A percentile compares a stretch with the other conserved stretches of the same genome.
phyloP scores from a whole-genome alignment of 1,139 yeast genomes.

The Kurtzmaniella quercitrusa region DNA sequence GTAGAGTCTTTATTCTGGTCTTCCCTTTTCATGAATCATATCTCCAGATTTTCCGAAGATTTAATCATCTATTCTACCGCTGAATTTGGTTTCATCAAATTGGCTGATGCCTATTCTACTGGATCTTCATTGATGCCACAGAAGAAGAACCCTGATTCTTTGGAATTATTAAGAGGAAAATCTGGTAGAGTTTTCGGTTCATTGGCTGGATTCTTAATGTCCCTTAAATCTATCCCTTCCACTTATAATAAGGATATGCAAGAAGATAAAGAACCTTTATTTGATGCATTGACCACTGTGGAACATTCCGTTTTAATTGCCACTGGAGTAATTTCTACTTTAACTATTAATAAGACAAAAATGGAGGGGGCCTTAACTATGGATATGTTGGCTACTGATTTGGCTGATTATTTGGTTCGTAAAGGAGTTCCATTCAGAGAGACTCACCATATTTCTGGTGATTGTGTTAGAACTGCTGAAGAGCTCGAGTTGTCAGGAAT shows the following conservation, averaged over 20 bases:
- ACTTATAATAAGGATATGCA: constrained; percentile 98
- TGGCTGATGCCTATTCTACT: constrained; percentile 97
- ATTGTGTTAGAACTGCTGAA: constrained; percentile 91
- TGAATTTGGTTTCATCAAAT: constrained; percentile 88
- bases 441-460: constrained; percentile 97
- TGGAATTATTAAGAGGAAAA: constrained; percentile 93
- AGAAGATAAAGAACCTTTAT: constrained; percentile 96
- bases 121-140: constrained; percentile 99
- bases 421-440: constrained; percentile 99
- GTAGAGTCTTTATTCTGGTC: constrained; percentile 98
- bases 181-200: constrained; percentile 97
- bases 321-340: constrained; percentile 91
- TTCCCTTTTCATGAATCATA: constrained; percentile 90
- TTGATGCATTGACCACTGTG: constrained; percentile 85
- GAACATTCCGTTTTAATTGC: constrained; percentile 92
- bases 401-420: constrained; percentile 95
- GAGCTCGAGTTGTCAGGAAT: constrained; percentile 70
- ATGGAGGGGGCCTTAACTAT: constrained; percentile 89
- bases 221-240: constrained; percentile 91
- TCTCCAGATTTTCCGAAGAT: constrained; percentile 92
- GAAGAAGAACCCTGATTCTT: constrained; percentile 95
- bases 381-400: constrained; percentile 99
- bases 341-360: constrained; percentile 61
- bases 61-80: constrained; percentile 94
- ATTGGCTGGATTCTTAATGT: constrained; percentile 92